A percentile compares a stretch with the other conserved stretches of the same genome.
Conservation (phyloP, 768 basidiomycete species). For the Asterophora lycoperdoides region DNA sequence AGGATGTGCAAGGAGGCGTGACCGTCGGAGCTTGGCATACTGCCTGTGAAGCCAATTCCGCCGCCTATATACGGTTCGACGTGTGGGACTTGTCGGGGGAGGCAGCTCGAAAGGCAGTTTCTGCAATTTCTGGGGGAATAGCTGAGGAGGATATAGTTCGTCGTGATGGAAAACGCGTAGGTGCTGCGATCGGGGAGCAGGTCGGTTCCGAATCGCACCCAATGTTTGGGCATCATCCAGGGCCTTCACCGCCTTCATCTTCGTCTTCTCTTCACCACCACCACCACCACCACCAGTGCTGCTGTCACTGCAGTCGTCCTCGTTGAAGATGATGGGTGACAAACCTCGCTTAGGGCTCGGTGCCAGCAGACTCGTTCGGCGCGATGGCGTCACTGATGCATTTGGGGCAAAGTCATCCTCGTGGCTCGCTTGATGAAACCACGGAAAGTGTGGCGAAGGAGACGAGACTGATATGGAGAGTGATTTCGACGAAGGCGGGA, state of each 20-base stretch:
- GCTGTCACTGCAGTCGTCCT: not conserved
- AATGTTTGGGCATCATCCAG: not conserved
- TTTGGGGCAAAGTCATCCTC: slow-evolving; percentile 13
- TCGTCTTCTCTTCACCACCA: not conserved
- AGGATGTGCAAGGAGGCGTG: slow-evolving; percentile 12
- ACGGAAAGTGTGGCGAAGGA: slow-evolving; percentile 4
- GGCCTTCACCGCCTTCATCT: slow-evolving; percentile 1
- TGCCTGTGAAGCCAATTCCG: slow-evolving; percentile 6
- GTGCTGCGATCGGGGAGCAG: slow-evolving; percentile 5
- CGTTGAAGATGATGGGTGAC: not conserved
- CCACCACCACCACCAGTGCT: not conserved
- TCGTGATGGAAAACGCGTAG: slow-evolving; percentile 10
- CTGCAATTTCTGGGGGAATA: not conserved
- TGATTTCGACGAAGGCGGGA: slow-evolving; percentile 2
- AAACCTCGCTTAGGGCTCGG: not conserved
- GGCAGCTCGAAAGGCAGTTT: slow-evolving; percentile 14
- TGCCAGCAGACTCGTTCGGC: not conserved
- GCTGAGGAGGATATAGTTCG: not conserved
- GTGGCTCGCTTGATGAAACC: slow-evolving; percentile 4
- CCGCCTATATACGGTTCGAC: slow-evolving; percentile 7
- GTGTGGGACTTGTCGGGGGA: slow-evolving; percentile 14
- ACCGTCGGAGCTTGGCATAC: slow-evolving; percentile 4
- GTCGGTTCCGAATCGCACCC: slow-evolving; percentile 12
- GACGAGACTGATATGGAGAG: slow-evolving; percentile 3
- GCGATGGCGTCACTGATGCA: slow-evolving; percentile 10